Evolutionary conservation across 2,329 filamentous ascomycete species (phyloP).

Genomic region (Salinomyces thailandicus): DNA sequence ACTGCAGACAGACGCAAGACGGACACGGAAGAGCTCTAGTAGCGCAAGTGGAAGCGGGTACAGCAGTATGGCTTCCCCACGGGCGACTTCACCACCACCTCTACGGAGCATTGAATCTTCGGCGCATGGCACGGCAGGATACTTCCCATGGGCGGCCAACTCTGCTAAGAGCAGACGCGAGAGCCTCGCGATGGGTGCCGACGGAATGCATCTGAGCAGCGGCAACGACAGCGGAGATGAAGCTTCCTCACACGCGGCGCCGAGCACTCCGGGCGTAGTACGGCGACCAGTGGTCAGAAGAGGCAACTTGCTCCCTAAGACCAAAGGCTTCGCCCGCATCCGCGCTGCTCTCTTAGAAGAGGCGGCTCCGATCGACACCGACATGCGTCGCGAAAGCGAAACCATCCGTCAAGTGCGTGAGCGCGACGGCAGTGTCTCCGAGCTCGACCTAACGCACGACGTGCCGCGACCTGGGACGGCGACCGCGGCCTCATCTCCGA

Average conservation of each 20-base stretch:
- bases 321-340: constrained; percentile 89
- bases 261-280: constrained; percentile 60
- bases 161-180: constrained; percentile 54
- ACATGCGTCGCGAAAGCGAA: constrained; percentile 83
- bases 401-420: constrained; percentile 93
- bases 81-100: constrained; percentile 67
- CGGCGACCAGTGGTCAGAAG: constrained; percentile 73
- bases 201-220: constrained; percentile 70
- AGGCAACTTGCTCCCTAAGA: constrained; percentile 88
- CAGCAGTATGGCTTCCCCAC: constrained; percentile 57
- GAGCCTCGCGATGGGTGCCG: constrained; percentile 82
- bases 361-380: constrained; percentile 73
- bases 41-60: constrained; percentile 53
- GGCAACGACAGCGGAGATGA: constrained; percentile 73
- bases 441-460: constrained; percentile 23
- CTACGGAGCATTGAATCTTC: constrained; percentile 44
- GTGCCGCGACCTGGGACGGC: constrained; percentile 41
- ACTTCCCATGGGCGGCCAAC: constrained; percentile 20
- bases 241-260: constrained; percentile 34
- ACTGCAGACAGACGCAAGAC: constrained; percentile 41
- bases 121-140: constrained; percentile 21
- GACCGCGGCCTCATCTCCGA: constrained; percentile 60
- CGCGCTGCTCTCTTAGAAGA: constrained; percentile 84
- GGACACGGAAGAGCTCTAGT: constrained; percentile 56
- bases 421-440: constrained; percentile 50